Evolutionary conservation across 2,329 filamentous ascomycete species (phyloP), one percentile per base, ranked within the genome.

Genomic region (Cordyceps cicadae): DNA sequence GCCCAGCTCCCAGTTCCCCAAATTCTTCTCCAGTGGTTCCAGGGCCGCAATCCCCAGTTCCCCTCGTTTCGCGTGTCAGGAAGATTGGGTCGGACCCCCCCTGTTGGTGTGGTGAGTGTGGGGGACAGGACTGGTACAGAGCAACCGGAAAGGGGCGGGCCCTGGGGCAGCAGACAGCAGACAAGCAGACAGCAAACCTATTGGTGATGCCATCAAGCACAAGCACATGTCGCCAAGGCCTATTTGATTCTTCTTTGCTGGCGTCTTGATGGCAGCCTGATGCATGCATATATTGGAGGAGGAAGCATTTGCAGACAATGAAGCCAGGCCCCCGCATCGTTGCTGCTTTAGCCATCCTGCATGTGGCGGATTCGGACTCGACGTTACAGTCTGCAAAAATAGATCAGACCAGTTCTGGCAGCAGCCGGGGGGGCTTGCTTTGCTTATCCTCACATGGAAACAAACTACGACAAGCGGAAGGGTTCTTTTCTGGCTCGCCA

Each of bases 351-450:
- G 19, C 46, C 41, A 29, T 50, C 26, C 26, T 45, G 48, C 56
- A 24, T 37, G 48, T 45, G 39, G 56, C 48, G 37, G 48, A 12
- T 34, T 45, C 11, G 48, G 26, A 46, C 43, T 54, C 41, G 57
- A 60, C 41, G 57, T 54, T 60, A 48, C 57, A 46, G 26, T 41
- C 41, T 60, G 57, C 21, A 51, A 60, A 54, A 45, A 54, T 49
- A 60, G 41, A 60, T 54, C 41, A 60, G 49, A 9, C 49, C 39
- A 19, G 6, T 34, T 41, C 55, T 43, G 48, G 46, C 37, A 59
- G 17, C 14, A 9, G 17, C 54, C 45, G 45, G 15, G 12, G 15
- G 12, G 32, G 34, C 2, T 37, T 14, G 12, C 8, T 11, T 21
- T 26, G 45, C 32, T 39, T n/a, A 57, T 41, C 21, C 46, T 50